phyloP scores from a whole-genome alignment of 2,329 filamentous ascomycete genomes.

The Pseudogymnoascus sp. region DNA sequence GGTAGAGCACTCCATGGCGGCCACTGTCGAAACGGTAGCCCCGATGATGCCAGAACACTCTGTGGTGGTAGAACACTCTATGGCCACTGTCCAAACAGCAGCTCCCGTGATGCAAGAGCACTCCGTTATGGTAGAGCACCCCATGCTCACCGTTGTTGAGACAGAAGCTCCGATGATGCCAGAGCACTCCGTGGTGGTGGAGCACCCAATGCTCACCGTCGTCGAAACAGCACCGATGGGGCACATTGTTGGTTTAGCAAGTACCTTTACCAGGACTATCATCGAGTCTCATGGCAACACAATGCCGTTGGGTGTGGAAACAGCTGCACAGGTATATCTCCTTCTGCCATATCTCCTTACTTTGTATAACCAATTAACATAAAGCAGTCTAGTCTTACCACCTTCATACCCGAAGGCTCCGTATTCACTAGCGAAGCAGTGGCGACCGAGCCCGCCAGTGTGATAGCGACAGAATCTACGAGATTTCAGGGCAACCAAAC shows the following conservation, averaged over 20 bases:
- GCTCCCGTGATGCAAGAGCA: too few relatives aligned
- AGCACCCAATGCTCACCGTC: neutral
- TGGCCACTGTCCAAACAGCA: neutral
- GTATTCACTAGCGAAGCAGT: neutral
- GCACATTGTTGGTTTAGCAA: neutral
- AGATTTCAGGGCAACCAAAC: constrained; percentile 1
- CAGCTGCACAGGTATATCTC: neutral
- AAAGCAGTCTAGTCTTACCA: neutral
- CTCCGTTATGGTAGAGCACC: too few relatives aligned
- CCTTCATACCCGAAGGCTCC: neutral
- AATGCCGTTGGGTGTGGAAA: neutral
- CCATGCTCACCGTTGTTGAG: neutral
- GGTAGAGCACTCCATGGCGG: neutral
- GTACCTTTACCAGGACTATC: constrained; percentile 1
- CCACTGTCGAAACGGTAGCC: neutral
- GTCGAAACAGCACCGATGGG: neutral
- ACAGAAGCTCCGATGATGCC: neutral
- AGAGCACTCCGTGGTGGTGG: neutral
- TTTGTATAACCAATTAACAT: neutral
- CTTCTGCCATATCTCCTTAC: neutral
- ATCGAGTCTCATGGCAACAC: neutral
- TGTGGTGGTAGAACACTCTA: neutral
- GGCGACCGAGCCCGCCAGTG: neutral
- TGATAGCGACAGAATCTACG: neutral
- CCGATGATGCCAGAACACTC: neutral